phyloP scores from a whole-genome alignment of 1,139 yeast genomes.

The Lodderomyces theae region DNA sequence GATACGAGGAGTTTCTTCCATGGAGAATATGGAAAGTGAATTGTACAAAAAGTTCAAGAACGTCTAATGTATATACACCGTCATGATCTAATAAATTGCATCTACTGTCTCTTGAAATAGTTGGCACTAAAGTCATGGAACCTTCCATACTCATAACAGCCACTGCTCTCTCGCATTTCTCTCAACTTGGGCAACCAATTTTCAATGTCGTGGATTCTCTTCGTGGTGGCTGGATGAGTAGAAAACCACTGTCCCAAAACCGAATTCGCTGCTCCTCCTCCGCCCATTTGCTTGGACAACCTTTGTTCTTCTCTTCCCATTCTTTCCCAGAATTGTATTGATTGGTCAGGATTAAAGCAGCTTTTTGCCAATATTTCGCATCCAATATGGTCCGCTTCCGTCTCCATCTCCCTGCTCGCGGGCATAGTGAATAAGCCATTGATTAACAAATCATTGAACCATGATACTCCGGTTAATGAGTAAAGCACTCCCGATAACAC shows the following conservation, averaged over 20 bases:
- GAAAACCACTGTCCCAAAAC: constrained; percentile 59
- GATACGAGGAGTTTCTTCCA: constrained; percentile 1
- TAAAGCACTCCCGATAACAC: constrained; percentile 49
- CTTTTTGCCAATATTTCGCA: constrained; percentile 87
- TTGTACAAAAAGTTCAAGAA: constrained; percentile 3
- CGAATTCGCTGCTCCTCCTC: constrained; percentile 2
- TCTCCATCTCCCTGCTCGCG: constrained; percentile 87
- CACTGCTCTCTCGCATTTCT: constrained; percentile 31
- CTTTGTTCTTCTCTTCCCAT: constrained; percentile 62
- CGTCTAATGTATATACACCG: constrained; percentile 1
- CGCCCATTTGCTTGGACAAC: constrained; percentile 16
- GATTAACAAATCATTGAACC: constrained; percentile 54
- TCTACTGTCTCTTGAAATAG: constrained; percentile 17
- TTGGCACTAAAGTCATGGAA: constrained; percentile 19
- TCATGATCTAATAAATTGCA: neutral
- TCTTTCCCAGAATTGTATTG: constrained; percentile 76
- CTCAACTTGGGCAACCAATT: constrained; percentile 75
- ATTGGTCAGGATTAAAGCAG: constrained; percentile 75
- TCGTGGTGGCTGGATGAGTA: constrained; percentile 86
- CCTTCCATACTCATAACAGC: constrained; percentile 26
- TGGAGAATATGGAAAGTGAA: constrained; percentile 8
- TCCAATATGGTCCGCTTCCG: constrained; percentile 95
- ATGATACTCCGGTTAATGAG: constrained; percentile 27
- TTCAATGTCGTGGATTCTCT: constrained; percentile 65
- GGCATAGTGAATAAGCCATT: constrained; percentile 70